Percentiles rank a stretch among this genome's conserved stretches.
Evolutionary conservation across 2,329 filamentous ascomycete species (phyloP).

Genomic region (Diaporthe batatas): DNA sequence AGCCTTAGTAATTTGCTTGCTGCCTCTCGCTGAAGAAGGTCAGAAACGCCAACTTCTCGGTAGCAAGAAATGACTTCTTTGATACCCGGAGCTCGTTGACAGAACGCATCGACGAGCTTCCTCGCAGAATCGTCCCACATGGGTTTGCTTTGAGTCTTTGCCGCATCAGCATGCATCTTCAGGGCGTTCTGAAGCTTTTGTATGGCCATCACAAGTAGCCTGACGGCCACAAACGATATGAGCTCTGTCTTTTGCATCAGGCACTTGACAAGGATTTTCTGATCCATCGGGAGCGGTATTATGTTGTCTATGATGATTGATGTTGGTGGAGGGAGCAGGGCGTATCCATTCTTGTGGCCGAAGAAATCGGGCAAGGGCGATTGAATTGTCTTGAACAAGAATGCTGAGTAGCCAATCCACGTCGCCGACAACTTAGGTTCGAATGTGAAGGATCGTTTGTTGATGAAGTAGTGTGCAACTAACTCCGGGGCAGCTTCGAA

Average conservation of each 20-base stretch:
- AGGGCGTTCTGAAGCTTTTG: constrained; percentile 79
- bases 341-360: constrained; percentile 74
- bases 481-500: constrained; percentile 88
- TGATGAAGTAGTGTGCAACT: constrained; percentile 87
- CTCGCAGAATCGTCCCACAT: constrained; percentile 79
- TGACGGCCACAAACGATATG: constrained; percentile 85
- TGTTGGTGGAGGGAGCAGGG: constrained; percentile 80
- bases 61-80: constrained; percentile 84
- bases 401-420: constrained; percentile 94
- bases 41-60: constrained; percentile 74
- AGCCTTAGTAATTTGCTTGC: constrained; percentile 82
- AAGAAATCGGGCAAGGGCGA: constrained; percentile 80
- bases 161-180: constrained; percentile 68
- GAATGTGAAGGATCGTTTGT: constrained; percentile 84
- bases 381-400: constrained; percentile 85
- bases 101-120: constrained; percentile 80
- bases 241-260: constrained; percentile 83
- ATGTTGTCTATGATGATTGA: constrained; percentile 87
- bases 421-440: constrained; percentile 93
- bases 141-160: constrained; percentile 50
- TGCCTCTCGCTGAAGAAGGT: constrained; percentile 82
- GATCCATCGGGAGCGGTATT: constrained; percentile 83
- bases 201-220: constrained; percentile 82
- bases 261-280: constrained; percentile 84
- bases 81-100: constrained; percentile 81